A percentile compares a stretch with the other conserved stretches of the same genome.
Evolutionary conservation across 1,284 basidiomycete species (phyloP).

Genomic region (Fomitiporia mediterranea): DNA sequence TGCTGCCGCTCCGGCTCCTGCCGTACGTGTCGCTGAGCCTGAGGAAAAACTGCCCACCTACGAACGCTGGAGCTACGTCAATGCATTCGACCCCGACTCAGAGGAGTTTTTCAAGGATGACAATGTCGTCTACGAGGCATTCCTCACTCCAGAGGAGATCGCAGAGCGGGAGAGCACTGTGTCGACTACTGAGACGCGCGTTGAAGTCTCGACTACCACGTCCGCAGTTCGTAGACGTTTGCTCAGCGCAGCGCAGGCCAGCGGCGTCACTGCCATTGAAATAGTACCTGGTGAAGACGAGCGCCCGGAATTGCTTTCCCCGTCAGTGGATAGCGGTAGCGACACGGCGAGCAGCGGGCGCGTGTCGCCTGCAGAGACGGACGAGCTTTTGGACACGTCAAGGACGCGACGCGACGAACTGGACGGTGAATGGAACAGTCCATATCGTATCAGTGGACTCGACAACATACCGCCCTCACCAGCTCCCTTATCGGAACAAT

Average conservation of each 20-base stretch:
- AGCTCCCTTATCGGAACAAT: background rate
- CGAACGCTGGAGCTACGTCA: slow-evolving; percentile 60
- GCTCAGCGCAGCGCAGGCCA: background rate
- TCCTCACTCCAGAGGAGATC: slow-evolving; percentile 40
- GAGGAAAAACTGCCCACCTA: slow-evolving; percentile 29
- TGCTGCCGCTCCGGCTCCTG: slow-evolving; percentile 29
- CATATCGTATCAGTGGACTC: background rate
- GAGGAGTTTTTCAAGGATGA: slow-evolving; percentile 63
- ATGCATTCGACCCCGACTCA: slow-evolving; percentile 74
- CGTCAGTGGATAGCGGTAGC: slow-evolving; percentile 7
- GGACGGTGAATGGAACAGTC: background rate
- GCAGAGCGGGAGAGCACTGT: background rate
- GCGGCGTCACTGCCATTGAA: background rate
- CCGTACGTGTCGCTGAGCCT: slow-evolving; percentile 44
- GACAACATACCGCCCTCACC: background rate
- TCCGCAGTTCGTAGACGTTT: background rate
- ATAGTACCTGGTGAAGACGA: slow-evolving; percentile 4
- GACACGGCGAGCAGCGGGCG: slow-evolving; percentile 9
- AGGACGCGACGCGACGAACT: background rate
- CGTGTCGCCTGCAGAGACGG: slow-evolving; percentile 1
- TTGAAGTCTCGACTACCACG: background rate
- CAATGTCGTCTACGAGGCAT: slow-evolving; percentile 63
- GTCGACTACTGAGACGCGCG: background rate
- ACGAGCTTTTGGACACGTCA: background rate
- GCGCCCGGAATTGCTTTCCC: slow-evolving; percentile 11